Evolutionary conservation across 495 filamentous ascomycete species (phyloP).

Genomic region (Platismatia glauca): DNA sequence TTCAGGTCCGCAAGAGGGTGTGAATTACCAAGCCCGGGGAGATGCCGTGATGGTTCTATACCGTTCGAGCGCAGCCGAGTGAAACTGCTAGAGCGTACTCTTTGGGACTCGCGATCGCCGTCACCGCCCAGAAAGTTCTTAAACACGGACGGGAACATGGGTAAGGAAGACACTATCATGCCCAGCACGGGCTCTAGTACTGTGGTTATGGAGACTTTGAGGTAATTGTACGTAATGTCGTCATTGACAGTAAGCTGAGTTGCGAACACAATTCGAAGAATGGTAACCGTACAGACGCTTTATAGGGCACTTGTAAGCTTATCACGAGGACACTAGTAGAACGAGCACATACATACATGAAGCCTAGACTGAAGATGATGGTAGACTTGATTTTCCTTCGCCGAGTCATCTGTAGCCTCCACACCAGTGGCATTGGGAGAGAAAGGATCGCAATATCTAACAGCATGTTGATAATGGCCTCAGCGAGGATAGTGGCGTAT

Average conservation of each 20-base stretch:
- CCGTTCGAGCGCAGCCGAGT: not conserved
- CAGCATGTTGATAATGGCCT: constrained; percentile 12
- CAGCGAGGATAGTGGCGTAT: not conserved
- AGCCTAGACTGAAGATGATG: constrained; percentile 14
- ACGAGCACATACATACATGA: constrained; percentile 9
- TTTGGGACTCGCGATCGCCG: not conserved
- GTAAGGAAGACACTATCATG: constrained; percentile 9
- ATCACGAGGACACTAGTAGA: not conserved
- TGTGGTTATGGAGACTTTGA: not conserved
- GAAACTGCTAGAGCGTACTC: not conserved
- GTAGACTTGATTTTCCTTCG: constrained; percentile 16
- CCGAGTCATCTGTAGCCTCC: constrained; percentile 20
- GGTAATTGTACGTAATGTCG: not conserved
- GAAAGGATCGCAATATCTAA: constrained; percentile 17
- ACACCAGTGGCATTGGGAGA: constrained; percentile 20
- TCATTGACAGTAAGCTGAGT: not conserved
- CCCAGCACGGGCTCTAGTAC: constrained; percentile 4
- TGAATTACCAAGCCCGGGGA: not conserved
- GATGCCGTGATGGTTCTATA: not conserved
- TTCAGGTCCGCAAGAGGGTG: not conserved
- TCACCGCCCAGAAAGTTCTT: not conserved
- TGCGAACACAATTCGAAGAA: constrained; percentile 4
- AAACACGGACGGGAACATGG: constrained; percentile 9
- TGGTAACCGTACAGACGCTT: constrained; percentile 10
- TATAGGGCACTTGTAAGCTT: too few species aligned